Evolutionary conservation across 768 basidiomycete species (phyloP), one percentile per base, ranked within the genome.

Genomic region (Neoboletus subvelutipes): DNA sequence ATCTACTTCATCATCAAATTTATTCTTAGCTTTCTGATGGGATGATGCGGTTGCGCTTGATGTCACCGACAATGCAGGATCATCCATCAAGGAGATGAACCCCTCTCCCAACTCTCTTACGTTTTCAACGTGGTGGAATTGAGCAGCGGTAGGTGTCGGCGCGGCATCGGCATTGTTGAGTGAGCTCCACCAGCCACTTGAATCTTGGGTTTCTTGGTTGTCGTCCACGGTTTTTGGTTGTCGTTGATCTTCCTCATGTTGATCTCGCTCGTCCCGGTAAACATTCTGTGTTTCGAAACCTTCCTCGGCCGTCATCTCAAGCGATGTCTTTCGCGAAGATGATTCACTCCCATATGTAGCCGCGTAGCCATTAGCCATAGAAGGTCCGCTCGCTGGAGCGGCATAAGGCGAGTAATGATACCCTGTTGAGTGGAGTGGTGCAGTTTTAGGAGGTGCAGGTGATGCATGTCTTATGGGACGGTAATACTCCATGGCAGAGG

Each of bases 11-110:
- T 84, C 84, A 9, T 77, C 71, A 50, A 57, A 55, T n/a, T 28
- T 18, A 54, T 52, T 46, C 45, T 60, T 36, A 31, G 41, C 64
- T 36, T 50, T 54, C 29, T 54, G 64, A 39, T 5, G 52, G 20
- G 63, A 40, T 36, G 64, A 39, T 28, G 60, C 26, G 10, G 55
- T 56, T 22, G 45, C 36, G 24, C 47, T 70, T 17, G 64, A 72
- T 18, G 73, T 68, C 41, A 78, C 70, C 4, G 80, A 73, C 34
- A 81, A 78, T 11, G 79, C 68, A 36, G 79, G 71, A 28, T 74
- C 77, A 63, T 90, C 89, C 92, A 94, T 94, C 24, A 91, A 76
- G 8, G 92, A 93, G 42, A 94, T 82, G 64, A 95, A 92, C 7
- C 86, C 87, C 20, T 83, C 82, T 10, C 79, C 71, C 1, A 76